Percentiles rank a stretch among this genome's conserved stretches.
Conservation (phyloP, 805 yeast genomes). For the Candida caryicola region DNA sequence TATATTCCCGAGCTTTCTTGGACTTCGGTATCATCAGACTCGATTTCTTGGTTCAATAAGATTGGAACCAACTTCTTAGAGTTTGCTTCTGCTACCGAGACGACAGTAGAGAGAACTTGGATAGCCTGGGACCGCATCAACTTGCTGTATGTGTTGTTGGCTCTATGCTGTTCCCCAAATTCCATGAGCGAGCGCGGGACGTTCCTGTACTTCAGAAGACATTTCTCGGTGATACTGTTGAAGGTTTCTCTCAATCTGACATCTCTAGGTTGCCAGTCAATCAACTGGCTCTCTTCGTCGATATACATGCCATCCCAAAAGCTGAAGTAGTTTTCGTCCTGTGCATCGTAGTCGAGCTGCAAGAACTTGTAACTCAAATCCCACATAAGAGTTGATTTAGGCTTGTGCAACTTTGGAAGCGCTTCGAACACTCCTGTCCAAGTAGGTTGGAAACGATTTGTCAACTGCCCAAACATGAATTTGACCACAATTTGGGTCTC, state of each 20-base stretch:
- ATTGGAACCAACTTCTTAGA: conserved; percentile 57
- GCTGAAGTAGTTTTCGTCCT: conserved; percentile 14
- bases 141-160: conserved; percentile 37
- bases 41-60: conserved; percentile 37
- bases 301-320: conserved; percentile 2
- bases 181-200: conserved; percentile 36
- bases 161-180: conserved; percentile 33
- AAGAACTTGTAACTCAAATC: conserved; percentile 39
- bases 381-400: conserved; percentile 53
- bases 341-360: conserved; percentile 19
- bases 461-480: conserved; percentile 56
- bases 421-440: conserved; percentile 76
- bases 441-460: conserved; percentile 76
- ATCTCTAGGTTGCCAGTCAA: conserved; percentile 45
- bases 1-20: not conserved
- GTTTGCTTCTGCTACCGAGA: conserved; percentile 66
- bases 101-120: conserved; percentile 54
- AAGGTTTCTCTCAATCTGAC: conserved; percentile 43
- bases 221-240: conserved; percentile 19
- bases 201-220: conserved; percentile 28
- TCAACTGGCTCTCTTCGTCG: conserved; percentile 11
- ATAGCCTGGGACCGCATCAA: conserved; percentile 56
- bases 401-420: conserved; percentile 42
- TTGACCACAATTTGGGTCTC: conserved; percentile 31
- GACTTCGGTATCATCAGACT: conserved; percentile 12